Base-by-base conservation (phyloP, 2,329 filamentous ascomycete species). In the Fusarium sp. region DNA sequence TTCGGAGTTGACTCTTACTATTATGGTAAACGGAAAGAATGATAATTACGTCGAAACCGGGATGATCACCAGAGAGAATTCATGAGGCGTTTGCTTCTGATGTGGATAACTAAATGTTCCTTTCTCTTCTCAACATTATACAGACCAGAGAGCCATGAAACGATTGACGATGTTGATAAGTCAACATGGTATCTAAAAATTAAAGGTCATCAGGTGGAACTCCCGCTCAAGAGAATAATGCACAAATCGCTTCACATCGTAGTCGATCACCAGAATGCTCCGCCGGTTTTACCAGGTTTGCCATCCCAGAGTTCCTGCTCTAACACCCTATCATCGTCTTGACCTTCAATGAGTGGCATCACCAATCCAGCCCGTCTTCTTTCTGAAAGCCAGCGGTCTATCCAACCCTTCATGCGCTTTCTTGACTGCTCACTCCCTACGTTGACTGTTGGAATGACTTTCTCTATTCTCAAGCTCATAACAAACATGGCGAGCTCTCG, bases 381-480 rank as follows among this genome's bases (percentile, higher is more conserved):
- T 80, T 92, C 90, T 1, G 83, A 80, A 69, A 89, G 77, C 90
- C 90, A 92, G 51, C 87, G 83, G 73, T 92, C 90, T 23, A 86
- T 85, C 90, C 90, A 92, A 7, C 78, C 84, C 82, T 89, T 91
- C 90, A 92, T 92, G 68, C 88, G 84, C 73, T 84, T 85, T 55
- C 90, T 81, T 6, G 85, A 84, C 60, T 83, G 80, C 66, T 90
- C 89, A 76, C 86, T 90, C 4, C 89, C 89, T 2, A 92, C 88
- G 63, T 99, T 98, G 7, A 99, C 96, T 1, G 96, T 99, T 0
- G 96, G 96, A 21, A 99, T 92, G 11, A 99, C 89, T 82, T 92
- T 93, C 72, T 95, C 94, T 73, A 99, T 97, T 63, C 93, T 85
- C 80, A 99, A 80, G 25, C 92, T 89, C 86, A 96, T 96, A 74